phyloP scores from a whole-genome alignment of 306 rosid genomes.

The Fragaria iinumae region DNA sequence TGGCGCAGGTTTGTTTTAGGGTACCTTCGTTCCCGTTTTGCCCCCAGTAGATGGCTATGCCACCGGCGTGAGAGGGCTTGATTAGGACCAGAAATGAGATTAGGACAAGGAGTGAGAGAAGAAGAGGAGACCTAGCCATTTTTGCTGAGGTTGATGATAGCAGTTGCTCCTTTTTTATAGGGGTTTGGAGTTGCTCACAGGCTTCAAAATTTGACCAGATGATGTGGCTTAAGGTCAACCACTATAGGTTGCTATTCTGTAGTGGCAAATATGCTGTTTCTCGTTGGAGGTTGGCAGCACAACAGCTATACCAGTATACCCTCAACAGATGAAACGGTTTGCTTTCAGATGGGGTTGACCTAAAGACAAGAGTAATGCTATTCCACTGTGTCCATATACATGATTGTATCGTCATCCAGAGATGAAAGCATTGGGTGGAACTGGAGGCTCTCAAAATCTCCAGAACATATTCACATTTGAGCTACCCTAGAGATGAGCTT shows the following conservation, averaged over 20 bases:
- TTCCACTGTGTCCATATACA: neutral
- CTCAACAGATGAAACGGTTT: neutral
- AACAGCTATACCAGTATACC: neutral
- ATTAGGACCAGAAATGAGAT: constrained; percentile 9
- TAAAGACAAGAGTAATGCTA: neutral
- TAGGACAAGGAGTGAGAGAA: constrained; percentile 27
- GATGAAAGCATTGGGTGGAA: neutral
- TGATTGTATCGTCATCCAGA: neutral
- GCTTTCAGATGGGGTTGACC: neutral
- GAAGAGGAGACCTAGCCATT: constrained; percentile 27
- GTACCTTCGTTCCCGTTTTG: constrained; percentile 66
- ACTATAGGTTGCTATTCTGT: neutral
- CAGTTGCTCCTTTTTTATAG: constrained; percentile 11
- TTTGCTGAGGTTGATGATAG: neutral
- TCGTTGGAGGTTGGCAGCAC: neutral
- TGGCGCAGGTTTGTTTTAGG: constrained; percentile 59
- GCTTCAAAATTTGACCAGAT: neutral
- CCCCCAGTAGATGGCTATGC: constrained; percentile 76
- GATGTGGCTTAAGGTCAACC: neutral
- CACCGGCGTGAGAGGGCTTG: constrained; percentile 35
- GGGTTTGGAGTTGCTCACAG: neutral
- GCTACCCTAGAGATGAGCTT: too few relatives aligned
- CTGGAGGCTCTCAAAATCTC: too few relatives aligned
- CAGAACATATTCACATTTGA: too few relatives aligned
- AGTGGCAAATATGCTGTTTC: neutral